phyloP scores from a whole-genome alignment of 441 rosid genomes.

The Populus hybrid region DNA sequence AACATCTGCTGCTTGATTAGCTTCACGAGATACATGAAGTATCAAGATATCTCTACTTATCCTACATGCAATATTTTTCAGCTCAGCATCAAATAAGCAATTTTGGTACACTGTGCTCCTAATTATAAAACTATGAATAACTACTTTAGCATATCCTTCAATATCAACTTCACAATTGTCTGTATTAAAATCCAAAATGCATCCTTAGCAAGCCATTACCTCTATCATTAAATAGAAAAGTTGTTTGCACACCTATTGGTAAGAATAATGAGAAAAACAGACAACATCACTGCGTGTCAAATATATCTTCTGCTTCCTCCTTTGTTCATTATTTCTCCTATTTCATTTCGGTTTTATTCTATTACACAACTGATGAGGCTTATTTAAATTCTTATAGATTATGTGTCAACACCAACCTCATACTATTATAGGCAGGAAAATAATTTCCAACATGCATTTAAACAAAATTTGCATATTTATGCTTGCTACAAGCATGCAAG shows the following conservation, averaged over 20 bases:
- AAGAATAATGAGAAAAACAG: conserved; percentile 1
- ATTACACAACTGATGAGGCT: not conserved
- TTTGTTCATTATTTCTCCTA: not conserved
- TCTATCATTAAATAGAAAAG: not conserved
- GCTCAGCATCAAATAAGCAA: not conserved
- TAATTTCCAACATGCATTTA: not conserved
- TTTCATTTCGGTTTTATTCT: not conserved
- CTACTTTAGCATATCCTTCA: not conserved
- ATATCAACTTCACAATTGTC: not conserved
- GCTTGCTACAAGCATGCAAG: conserved; percentile 8
- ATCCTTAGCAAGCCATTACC: not conserved
- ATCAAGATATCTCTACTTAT: not conserved
- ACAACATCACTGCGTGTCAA: not conserved
- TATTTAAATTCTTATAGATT: not conserved
- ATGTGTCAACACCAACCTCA: not conserved
- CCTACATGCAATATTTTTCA: not conserved
- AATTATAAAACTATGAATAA: too few relatives aligned
- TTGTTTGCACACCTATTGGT: not conserved
- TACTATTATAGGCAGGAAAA: not conserved
- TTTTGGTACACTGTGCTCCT: not conserved
- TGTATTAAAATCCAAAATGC: not conserved
- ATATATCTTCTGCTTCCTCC: not conserved
- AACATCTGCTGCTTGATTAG: too few relatives aligned
- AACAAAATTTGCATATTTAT: not conserved
- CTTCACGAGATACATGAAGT: too few relatives aligned